Evolutionary conservation across 305 asterid species (phyloP).

Genomic region (Stenogyne calaminthoides): DNA sequence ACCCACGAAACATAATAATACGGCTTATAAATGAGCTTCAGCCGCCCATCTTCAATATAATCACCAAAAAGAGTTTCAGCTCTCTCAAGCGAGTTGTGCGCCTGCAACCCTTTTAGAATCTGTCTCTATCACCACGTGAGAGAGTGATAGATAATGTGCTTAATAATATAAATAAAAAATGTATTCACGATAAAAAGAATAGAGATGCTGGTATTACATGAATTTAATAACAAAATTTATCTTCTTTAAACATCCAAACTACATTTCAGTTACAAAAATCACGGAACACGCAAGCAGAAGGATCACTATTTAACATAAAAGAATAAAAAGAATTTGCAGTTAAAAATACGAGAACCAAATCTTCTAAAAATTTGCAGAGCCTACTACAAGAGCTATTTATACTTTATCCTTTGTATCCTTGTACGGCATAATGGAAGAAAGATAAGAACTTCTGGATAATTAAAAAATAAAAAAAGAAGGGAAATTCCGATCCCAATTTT

Average conservation of each 20-base stretch:
- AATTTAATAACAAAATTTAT: slow-evolving; percentile 14
- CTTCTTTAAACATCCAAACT: slow-evolving; percentile 20
- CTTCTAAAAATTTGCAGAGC: slow-evolving; percentile 47
- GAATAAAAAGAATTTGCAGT: slow-evolving; percentile 46
- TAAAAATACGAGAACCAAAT: slow-evolving; percentile 23
- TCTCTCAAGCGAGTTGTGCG: no score
- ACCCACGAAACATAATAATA: no score
- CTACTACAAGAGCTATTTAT: slow-evolving; percentile 39
- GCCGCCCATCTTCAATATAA: no score
- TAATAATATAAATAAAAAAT: not conserved
- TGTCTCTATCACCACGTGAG: no score
- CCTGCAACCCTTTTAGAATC: no score
- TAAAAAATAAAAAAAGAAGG: not conserved
- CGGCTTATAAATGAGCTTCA: no score
- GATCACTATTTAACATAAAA: slow-evolving; percentile 28
- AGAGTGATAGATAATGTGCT: not conserved
- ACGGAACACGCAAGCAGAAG: slow-evolving; percentile 21
- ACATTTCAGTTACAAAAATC: slow-evolving; percentile 32
- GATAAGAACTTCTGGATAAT: not conserved
- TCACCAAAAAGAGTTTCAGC: no score
- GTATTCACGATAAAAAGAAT: not conserved
- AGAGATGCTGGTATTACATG: not conserved
- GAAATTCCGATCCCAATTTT: slow-evolving; percentile 11
- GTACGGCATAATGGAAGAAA: slow-evolving; percentile 15
- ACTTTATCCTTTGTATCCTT: slow-evolving; percentile 33